Base-by-base conservation (phyloP, 108 stramenopile species). In the Phaeodactylum tricornutum region DNA sequence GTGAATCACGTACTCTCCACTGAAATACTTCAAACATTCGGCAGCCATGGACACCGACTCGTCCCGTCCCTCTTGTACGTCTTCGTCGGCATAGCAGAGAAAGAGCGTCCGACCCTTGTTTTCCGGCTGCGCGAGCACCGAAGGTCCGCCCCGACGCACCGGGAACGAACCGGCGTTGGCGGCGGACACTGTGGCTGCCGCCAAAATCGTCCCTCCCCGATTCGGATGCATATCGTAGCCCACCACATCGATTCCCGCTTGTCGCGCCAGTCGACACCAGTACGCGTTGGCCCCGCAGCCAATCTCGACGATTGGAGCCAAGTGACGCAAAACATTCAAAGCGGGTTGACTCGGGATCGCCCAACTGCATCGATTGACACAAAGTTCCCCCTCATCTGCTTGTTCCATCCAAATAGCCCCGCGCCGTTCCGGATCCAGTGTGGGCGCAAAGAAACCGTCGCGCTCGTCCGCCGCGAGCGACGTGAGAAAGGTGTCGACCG, bases 1-100 rank as follows among this genome's bases (percentile, higher is more conserved):
- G 55, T 89, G 84, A 64, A 93, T 87, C 15, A 93, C 67, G 31
- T 69, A 71, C 24, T 62, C 51, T n/a, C 87, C 87, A 1, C 55
- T 46, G 45, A 66, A 92, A 53, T 85, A 59, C 28, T 81, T 52
- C 27, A 92, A 74, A 55, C 86, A 84, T 2, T 77, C 72, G 58
- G 73, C 61, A 30, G 70, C 85, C 72, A 92, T 59, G 14, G 85
- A 75, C 9, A 62, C 46, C 15, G 47, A 53, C 0, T 63, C 56
- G n/a, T 57, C 60, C 14, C 59, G 59, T 19, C 38, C 52, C 11
- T 66, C 68, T 17, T 38, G 28, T 8, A 45, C 55, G 45, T 38
- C 75, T 74, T 88, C 87, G 41, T 93, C 92, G 38, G 87, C 84
- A 71, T 88, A 93, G 49, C 92, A 93, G 26, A 93, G 52, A 38